Base-by-base conservation (phyloP, 176 grass and related monocot species). In the Areca catechu region DNA sequence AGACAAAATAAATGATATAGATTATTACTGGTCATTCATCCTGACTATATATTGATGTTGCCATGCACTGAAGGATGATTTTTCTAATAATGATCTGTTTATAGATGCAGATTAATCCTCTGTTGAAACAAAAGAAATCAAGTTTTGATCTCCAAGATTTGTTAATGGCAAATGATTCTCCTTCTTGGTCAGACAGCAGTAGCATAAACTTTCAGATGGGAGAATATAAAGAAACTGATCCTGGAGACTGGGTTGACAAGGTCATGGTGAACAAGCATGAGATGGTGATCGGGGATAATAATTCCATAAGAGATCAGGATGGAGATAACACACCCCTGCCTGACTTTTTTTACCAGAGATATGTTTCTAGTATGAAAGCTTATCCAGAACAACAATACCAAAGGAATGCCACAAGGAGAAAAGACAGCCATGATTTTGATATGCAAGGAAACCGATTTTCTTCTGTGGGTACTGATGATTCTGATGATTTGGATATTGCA, bases 401-500 rank as follows among this genome's bases (percentile, higher is more conserved):
- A 51, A 82, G 58, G 70, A 85, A 58, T 59, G 71, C 62, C 50
- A 65, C 60, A 48, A 82, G 63, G 28, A 69, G 72, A 78, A 88
- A 88, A 51, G 77, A 88, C 0, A 76, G 53, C 20, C 58, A 77
- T 57, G 83, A 78, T 53, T 56, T 86, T 62, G 80, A 78, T 22
- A 71, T 81, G 64, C 82, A 79, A 85, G 69, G 75, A 72, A 70
- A 71, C 53, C 71, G 48, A 15, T 88, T 90, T 63, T 91, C 82
- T 48, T 86, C 78, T 65, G 74, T 65, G 22, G 79, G 83, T 73
- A 89, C 80, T 6, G 93, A 98, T 58, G 93, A 89, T 57, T 91
- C 87, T 2, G 93, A 98, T 80, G 93, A 98, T 56, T 72, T 91
- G 68, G 92, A 97, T 69, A 77, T 98, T 67, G 93, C 87, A 63